These are phyloP conservation scores for Fraxinus anomala DNA, from an alignment of 257 asterid species.

Conservation along the genomic window DNA sequence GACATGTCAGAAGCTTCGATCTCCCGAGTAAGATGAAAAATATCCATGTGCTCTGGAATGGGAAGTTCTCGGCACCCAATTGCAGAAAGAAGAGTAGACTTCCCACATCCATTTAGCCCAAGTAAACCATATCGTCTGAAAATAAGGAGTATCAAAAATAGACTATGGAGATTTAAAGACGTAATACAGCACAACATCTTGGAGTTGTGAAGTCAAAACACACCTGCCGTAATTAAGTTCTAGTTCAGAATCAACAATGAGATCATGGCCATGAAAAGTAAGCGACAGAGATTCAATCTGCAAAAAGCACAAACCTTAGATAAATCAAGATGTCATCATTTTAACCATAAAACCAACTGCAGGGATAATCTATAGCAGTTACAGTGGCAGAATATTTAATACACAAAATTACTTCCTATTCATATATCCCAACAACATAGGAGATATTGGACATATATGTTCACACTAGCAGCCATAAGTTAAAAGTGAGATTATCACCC, in stretches of 20 bases:
- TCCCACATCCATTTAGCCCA: constrained; percentile 97
- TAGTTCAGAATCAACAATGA: constrained; percentile 90
- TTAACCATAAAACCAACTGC: not conserved
- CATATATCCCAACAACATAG: constrained; percentile 19
- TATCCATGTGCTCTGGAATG: constrained; percentile 97
- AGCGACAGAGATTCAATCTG: constrained; percentile 97
- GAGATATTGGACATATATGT: constrained; percentile 28
- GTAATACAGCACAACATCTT: not conserved
- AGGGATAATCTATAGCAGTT: not conserved
- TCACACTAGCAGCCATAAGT: constrained; percentile 44
- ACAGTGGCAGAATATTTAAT: not conserved
- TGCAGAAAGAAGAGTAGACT: constrained; percentile 90
- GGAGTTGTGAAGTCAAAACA: constrained; percentile 19
- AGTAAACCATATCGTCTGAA: constrained; percentile 94
- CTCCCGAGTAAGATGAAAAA: constrained; percentile 24
- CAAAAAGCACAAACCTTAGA: constrained; percentile 14
- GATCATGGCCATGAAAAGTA: constrained; percentile 95
- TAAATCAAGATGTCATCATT: not conserved
- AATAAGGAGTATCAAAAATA: constrained; percentile 13
- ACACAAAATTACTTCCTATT: constrained; percentile 34
- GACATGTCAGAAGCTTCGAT: constrained; percentile 98
- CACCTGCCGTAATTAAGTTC: constrained; percentile 97
- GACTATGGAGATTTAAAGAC: not conserved
- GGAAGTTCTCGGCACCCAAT: constrained; percentile 92
- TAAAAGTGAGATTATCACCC: constrained; percentile 29